phyloP scores from a whole-genome alignment of 1,139 yeast genomes.

The Trichomonascaceae sp. region DNA sequence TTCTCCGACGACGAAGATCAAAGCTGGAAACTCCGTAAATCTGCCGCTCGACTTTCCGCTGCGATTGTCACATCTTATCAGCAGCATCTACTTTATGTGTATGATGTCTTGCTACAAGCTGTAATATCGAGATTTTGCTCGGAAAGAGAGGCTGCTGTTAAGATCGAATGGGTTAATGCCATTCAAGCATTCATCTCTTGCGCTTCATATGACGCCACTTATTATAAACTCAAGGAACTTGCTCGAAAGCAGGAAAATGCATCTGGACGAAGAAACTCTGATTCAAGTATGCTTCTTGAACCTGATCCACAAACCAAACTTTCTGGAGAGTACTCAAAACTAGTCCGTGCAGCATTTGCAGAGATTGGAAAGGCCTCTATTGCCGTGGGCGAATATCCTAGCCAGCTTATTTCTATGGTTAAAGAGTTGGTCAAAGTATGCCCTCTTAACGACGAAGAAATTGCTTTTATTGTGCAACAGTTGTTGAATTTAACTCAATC shows the following conservation, averaged over 20 bases:
- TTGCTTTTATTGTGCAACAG: constrained; percentile 5
- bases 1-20: constrained; percentile 52
- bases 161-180: constrained; percentile 6
- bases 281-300: constrained; percentile 29
- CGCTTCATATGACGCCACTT: constrained; percentile 25
- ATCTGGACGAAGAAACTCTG: constrained; percentile 30
- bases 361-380: constrained; percentile 7
- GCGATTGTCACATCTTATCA: constrained; percentile 38
- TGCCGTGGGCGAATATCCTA: constrained; percentile 4
- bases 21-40: constrained; percentile 64
- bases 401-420: constrained; percentile 10
- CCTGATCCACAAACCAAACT: constrained; percentile 24
- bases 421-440: constrained; percentile 9
- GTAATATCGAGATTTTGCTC: constrained; percentile 28
- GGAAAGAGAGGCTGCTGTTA: constrained; percentile 38
- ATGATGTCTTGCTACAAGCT: constrained; percentile 23
- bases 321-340: constrained; percentile 17
- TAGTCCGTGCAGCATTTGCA: constrained; percentile 16
- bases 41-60: constrained; percentile 44
- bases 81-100: constrained; percentile 20
- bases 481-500: constrained; percentile 2
- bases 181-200: constrained; percentile 27
- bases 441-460: constrained; percentile 1
- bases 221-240: constrained; percentile 20
- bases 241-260: neutral